Evolutionary conservation across 352 stramenopile species (phyloP).

Genomic region (Phytophthora sansomeana): DNA sequence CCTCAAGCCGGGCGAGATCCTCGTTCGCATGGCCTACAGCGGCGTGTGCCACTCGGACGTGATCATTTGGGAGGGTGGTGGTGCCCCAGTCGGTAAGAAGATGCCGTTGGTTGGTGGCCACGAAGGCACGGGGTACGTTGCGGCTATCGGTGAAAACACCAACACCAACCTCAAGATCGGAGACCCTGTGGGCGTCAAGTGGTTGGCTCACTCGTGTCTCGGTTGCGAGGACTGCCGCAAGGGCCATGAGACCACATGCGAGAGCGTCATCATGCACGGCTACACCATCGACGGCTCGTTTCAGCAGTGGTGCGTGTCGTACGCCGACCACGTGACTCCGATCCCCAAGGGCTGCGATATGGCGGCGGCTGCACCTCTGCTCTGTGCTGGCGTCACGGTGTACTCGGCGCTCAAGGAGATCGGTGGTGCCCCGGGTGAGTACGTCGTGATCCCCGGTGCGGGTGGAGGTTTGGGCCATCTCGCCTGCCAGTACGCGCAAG

Average conservation of each 20-base stretch:
- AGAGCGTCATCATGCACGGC: constrained; percentile 46
- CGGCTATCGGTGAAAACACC: constrained; percentile 50
- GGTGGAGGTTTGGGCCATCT: constrained; percentile 83
- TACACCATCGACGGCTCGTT: constrained; percentile 63
- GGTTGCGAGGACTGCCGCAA: constrained; percentile 62
- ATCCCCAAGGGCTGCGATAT: constrained; percentile 67
- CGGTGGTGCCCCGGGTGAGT: constrained; percentile 46
- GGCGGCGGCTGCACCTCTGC: constrained; percentile 58
- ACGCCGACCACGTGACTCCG: constrained; percentile 75
- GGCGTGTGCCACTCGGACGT: constrained; percentile 60
- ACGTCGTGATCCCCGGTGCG: constrained; percentile 64
- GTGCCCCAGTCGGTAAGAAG: constrained; percentile 35
- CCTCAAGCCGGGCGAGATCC: constrained; percentile 50
- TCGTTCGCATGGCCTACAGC: constrained; percentile 59
- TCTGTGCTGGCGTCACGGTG: constrained; percentile 89
- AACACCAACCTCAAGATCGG: constrained; percentile 52
- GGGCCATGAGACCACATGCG: constrained; percentile 54
- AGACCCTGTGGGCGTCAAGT: constrained; percentile 58
- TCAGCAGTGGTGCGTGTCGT: constrained; percentile 71
- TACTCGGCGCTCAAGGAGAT: constrained; percentile 81
- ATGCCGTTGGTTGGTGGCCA: constrained; percentile 61
- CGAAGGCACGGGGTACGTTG: constrained; percentile 57
- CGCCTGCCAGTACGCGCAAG: constrained; percentile 72
- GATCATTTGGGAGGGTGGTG: constrained; percentile 50
- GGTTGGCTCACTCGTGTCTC: constrained; percentile 52